phyloP scores from a whole-genome alignment of 495 filamentous ascomycete genomes.

The Neurospora sp. region DNA sequence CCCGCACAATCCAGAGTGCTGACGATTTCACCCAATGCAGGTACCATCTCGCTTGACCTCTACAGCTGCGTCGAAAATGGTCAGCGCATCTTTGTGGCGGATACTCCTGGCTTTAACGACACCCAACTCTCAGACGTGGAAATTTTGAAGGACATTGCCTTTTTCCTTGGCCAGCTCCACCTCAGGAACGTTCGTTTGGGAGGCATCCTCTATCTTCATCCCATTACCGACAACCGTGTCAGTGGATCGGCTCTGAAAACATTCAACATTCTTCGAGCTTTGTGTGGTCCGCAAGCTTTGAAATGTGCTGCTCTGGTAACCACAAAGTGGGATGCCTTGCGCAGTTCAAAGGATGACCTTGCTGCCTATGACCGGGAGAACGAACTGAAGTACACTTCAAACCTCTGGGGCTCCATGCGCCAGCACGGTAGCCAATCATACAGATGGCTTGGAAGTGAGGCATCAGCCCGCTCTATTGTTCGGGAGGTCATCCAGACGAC shows the following conservation, averaged over 20 bases:
- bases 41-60: neutral
- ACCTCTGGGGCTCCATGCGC: neutral
- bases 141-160: constrained; percentile 30
- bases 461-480: neutral
- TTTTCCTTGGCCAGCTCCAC: constrained; percentile 17
- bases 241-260: neutral
- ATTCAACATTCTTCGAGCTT: neutral
- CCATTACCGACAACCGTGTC: neutral
- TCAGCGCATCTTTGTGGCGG: constrained; percentile 20
- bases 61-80: constrained; percentile 9
- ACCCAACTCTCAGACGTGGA: constrained; percentile 26
- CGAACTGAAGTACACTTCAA: neutral
- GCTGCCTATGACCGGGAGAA: neutral
- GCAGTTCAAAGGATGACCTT: neutral
- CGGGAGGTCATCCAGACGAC: neutral
- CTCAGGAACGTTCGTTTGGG: neutral
- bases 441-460: neutral
- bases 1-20: neutral
- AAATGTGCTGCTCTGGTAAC: neutral
- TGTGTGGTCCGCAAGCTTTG: neutral
- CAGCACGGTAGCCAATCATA: neutral
- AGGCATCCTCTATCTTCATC: neutral
- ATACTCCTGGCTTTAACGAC: constrained; percentile 40
- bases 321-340: neutral
- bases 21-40: neutral